A percentile compares a stretch with the other conserved stretches of the same genome.
These are phyloP conservation scores for Prunus salicina DNA, from an alignment of 306 rosid genomes.

Conservation along the genomic window DNA sequence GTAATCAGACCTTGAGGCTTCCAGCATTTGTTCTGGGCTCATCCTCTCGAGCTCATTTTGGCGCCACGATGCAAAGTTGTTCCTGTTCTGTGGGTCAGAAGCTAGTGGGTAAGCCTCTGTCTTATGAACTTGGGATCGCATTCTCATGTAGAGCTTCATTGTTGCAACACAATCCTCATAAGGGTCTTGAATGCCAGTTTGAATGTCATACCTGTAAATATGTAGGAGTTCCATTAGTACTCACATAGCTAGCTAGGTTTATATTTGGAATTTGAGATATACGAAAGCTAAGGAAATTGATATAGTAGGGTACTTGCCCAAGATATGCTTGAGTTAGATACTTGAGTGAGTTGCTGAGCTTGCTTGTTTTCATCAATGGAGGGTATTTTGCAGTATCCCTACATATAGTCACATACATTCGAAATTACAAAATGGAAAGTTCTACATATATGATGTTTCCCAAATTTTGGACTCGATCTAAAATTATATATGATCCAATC, in stretches of 20 bases:
- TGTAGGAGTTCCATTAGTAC: not conserved
- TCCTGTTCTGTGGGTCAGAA: slow-evolving; percentile 68
- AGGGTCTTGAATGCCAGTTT: slow-evolving; percentile 80
- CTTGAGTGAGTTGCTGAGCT: slow-evolving; percentile 93
- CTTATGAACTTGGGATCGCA: slow-evolving; percentile 64
- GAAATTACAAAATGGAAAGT: not conserved
- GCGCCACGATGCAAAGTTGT: slow-evolving; percentile 68
- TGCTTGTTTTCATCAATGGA: slow-evolving; percentile 95
- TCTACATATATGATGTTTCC: not conserved
- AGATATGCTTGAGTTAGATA: slow-evolving; percentile 84
- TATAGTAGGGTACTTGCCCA: slow-evolving; percentile 48
- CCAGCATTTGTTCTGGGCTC: slow-evolving; percentile 82
- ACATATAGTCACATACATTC: not conserved
- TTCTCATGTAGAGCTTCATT: slow-evolving; percentile 81
- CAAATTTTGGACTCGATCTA: too few species aligned
- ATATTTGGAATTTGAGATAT: not conserved
- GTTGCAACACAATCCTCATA: slow-evolving; percentile 85
- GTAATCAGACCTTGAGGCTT: slow-evolving; percentile 81
- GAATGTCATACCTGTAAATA: slow-evolving; percentile 74
- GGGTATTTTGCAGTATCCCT: slow-evolving; percentile 97
- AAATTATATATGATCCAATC: too few species aligned
- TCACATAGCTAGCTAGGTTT: not conserved
- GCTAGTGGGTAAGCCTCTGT: slow-evolving; percentile 62
- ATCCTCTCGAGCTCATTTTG: slow-evolving; percentile 77
- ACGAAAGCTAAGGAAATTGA: not conserved